Conservation (phyloP, 1,284 basidiomycete species). For the Schizopora paradoxa region DNA sequence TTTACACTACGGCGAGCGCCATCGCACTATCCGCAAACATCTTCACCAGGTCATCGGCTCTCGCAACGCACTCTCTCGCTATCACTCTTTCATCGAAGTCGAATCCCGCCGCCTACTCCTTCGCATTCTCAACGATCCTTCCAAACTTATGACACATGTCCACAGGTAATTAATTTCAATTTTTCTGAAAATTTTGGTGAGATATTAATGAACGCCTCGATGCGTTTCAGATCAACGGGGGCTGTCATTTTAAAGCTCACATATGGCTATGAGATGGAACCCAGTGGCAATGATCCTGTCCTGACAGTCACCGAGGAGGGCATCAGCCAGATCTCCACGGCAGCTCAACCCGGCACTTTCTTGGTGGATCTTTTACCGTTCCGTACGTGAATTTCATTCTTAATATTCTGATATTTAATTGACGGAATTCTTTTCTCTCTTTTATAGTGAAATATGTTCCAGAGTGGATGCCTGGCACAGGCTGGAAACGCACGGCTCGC, state of each 20-base stretch:
- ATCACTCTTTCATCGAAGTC: too few species aligned
- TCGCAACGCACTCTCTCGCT: too few species aligned
- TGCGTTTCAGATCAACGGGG: too few species aligned
- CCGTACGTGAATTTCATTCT: slow-evolving; percentile 18
- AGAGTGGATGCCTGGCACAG: slow-evolving; percentile 15
- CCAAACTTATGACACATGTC: too few species aligned
- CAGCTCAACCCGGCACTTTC: slow-evolving; percentile 25
- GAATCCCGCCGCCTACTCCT: too few species aligned
- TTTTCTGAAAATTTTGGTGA: too few species aligned
- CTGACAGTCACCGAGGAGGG: slow-evolving; percentile 21
- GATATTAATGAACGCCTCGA: too few species aligned
- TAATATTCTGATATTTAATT: neutral
- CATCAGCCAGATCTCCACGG: slow-evolving; percentile 19
- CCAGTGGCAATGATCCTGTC: slow-evolving; percentile 24
- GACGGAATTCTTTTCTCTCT: too few species aligned
- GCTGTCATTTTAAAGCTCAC: slow-evolving; percentile 29
- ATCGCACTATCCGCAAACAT: slow-evolving; percentile 12
- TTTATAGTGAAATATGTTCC: slow-evolving; percentile 10
- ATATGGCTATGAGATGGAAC: slow-evolving; percentile 29
- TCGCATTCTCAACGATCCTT: too few species aligned
- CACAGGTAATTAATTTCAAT: too few species aligned
- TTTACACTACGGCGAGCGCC: slow-evolving; percentile 9
- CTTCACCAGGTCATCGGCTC: slow-evolving; percentile 11
- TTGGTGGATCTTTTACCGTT: slow-evolving; percentile 32
- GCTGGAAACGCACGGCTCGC: slow-evolving; percentile 7